Conservation (phyloP, 2,329 filamentous ascomycete species). For the Sordariomycetes sp. region DNA sequence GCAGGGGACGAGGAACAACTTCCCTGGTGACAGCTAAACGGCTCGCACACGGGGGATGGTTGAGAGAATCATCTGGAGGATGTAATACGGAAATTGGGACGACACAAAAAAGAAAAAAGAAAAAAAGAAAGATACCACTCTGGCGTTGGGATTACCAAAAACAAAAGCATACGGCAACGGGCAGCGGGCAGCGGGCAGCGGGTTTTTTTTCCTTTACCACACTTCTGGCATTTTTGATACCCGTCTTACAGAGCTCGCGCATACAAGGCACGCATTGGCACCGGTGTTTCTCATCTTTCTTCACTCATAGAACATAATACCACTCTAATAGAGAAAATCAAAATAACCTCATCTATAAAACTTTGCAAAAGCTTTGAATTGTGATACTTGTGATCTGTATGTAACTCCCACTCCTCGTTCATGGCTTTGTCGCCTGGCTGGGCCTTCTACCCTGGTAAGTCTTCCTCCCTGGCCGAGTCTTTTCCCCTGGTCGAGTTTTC, state of each 20-base stretch:
- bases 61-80: neutral
- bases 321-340: no score
- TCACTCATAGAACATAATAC: no score
- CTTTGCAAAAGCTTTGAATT: no score
- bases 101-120: neutral
- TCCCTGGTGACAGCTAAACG: constrained; percentile 2
- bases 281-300: no score
- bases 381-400: no score
- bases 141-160: neutral
- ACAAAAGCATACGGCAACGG: neutral
- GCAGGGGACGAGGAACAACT: constrained; percentile 1
- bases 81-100: neutral
- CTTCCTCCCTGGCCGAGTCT: no score
- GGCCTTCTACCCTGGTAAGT: no score
- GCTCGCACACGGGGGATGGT: no score
- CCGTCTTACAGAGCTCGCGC: neutral
- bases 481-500: no score
- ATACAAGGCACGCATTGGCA: neutral
- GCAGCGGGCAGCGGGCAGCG: neutral
- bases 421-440: no score
- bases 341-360: no score
- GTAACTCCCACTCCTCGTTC: no score
- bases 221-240: neutral
- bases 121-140: neutral
- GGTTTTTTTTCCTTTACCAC: neutral